Evolutionary conservation across 306 rosid species (phyloP).

Genomic region (Trifolium fragiferum): DNA sequence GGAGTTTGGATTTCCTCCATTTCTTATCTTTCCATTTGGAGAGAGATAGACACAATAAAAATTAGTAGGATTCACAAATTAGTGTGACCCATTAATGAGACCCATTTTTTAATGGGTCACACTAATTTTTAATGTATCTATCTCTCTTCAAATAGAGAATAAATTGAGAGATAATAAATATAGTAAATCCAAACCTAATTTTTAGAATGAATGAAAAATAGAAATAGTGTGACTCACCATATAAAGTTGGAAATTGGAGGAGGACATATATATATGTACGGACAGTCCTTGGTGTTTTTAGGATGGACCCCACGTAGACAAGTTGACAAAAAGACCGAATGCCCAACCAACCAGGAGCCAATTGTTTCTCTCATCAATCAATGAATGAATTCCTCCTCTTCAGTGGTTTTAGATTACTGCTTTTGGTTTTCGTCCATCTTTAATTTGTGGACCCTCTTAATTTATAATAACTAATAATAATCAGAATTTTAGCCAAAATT

Average conservation of each 20-base stretch:
- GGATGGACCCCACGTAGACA: not conserved
- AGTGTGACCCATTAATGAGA: too few relatives aligned
- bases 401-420: not conserved
- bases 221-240: not conserved
- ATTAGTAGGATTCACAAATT: too few relatives aligned
- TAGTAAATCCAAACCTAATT: too few relatives aligned
- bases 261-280: slow-evolving; percentile 2
- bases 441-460: slow-evolving; percentile 12
- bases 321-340: not conserved
- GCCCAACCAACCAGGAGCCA: not conserved
- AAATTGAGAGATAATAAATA: too few relatives aligned
- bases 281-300: slow-evolving; percentile 15
- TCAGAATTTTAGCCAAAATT: not conserved
- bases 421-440: not conserved
- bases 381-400: not conserved
- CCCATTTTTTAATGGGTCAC: too few relatives aligned
- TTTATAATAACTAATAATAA: not conserved
- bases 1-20: too few relatives aligned
- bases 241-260: not conserved
- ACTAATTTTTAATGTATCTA: too few relatives aligned
- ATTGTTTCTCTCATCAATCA: too few relatives aligned
- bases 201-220: too few relatives aligned
- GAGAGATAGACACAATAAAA: too few relatives aligned
- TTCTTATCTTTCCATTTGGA: too few relatives aligned
- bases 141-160: too few relatives aligned